Percentiles rank a stretch among this genome's conserved stretches.
These are phyloP conservation scores for Aplosporella prunicola DNA, from an alignment of 2,329 filamentous ascomycete species.

Conservation along the genomic window DNA sequence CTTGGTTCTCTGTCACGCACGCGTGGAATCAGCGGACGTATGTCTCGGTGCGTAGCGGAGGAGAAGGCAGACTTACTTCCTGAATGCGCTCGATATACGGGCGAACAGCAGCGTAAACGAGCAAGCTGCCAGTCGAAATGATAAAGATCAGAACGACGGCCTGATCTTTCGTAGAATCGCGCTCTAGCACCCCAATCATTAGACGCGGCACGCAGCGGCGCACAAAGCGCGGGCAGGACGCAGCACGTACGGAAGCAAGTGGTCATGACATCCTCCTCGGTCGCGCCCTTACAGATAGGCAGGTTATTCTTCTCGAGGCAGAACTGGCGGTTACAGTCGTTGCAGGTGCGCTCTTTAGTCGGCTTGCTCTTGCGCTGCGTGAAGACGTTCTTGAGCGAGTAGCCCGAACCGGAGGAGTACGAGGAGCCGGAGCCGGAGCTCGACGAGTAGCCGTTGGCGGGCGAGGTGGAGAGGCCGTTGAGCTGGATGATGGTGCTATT, in stretches of 20 bases:
- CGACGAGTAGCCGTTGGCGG: constrained; percentile 13
- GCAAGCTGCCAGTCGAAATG: constrained; percentile 49
- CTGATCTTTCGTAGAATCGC: constrained; percentile 59
- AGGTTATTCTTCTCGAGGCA: constrained; percentile 51
- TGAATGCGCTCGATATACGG: constrained; percentile 50
- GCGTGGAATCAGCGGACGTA: not conserved
- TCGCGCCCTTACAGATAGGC: constrained; percentile 51
- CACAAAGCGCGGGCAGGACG: not conserved
- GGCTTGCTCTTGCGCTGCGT: constrained; percentile 1
- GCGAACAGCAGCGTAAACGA: constrained; percentile 51
- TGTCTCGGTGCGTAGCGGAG: not conserved
- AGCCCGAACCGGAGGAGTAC: not conserved
- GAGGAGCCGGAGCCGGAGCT: constrained; percentile 4
- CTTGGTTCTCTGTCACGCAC: constrained; percentile 30
- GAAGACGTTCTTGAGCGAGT: not conserved
- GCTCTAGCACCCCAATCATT: constrained; percentile 32
- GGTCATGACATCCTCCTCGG: constrained; percentile 55
- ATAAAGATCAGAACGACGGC: constrained; percentile 59
- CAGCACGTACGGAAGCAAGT: constrained; percentile 57
- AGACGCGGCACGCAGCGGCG: not conserved
- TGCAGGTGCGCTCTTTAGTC: constrained; percentile 41
- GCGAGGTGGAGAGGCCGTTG: constrained; percentile 33
- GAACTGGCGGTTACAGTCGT: constrained; percentile 59
- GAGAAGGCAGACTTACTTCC: constrained; percentile 33
- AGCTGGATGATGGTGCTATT: constrained; percentile 61